These are phyloP conservation scores for Paraconiothyrium brasiliense DNA, from an alignment of 2,329 filamentous ascomycete genomes.

Conservation along the genomic window DNA sequence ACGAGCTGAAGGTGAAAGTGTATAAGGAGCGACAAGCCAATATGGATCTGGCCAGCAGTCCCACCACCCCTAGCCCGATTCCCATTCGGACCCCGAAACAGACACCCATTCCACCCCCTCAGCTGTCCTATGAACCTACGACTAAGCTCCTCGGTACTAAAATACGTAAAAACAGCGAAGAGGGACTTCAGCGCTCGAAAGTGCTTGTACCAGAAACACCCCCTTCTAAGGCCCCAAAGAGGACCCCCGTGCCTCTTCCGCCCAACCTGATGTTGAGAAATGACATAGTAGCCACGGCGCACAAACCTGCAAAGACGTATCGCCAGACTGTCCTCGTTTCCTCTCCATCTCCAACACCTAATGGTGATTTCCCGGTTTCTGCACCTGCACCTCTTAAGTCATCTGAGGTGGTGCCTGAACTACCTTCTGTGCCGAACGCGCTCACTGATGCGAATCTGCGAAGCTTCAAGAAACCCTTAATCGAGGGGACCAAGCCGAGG, in stretches of 20 bases:
- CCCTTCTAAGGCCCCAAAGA: conserved; percentile 5
- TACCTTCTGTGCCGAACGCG: conserved; percentile 19
- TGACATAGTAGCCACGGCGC: background rate
- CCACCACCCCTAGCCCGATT: background rate
- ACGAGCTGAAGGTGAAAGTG: conserved; percentile 14
- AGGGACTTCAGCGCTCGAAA: too few species aligned
- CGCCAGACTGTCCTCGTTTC: background rate
- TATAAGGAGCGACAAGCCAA: background rate
- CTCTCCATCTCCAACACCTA: conserved; percentile 9
- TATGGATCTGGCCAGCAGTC: background rate
- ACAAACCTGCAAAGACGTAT: background rate
- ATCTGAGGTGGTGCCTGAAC: conserved; percentile 4
- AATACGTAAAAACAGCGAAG: background rate
- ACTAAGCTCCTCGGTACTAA: background rate
- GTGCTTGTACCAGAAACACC: conserved; percentile 23
- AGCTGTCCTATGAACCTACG: background rate
- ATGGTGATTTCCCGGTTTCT: background rate
- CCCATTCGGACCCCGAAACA: conserved; percentile 1
- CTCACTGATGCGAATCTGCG: conserved; percentile 27
- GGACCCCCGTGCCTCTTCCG: conserved; percentile 18
- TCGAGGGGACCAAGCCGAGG: conserved; percentile 25
- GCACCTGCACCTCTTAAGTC: background rate
- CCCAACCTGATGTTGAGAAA: background rate
- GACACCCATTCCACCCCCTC: conserved; percentile 15
- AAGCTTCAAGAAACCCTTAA: conserved; percentile 28